phyloP scores from a whole-genome alignment of 768 basidiomycete species.

The Panaeolus papilionaceus region DNA sequence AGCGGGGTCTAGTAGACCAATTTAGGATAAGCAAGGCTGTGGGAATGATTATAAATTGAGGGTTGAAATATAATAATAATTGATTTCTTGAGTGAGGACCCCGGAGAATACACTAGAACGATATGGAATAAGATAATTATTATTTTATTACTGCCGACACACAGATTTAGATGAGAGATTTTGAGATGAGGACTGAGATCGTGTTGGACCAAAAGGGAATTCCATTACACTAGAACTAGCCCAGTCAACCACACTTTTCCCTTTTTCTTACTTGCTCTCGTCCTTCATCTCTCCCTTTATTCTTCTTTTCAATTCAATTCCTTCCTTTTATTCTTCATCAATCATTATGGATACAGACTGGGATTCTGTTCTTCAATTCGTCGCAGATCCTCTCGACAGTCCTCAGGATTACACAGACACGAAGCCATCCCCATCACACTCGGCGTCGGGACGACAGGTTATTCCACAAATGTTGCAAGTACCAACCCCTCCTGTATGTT shows the following conservation, averaged over 20 bases:
- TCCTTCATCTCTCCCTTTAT: conserved; percentile 12
- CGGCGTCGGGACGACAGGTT: not conserved
- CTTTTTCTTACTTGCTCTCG: not conserved
- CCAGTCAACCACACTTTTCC: not conserved
- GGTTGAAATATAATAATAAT: not conserved
- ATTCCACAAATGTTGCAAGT: conserved; percentile 43
- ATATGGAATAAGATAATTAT: not conserved
- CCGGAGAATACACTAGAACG: not conserved
- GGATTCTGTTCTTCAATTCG: conserved; percentile 69
- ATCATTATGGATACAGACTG: conserved; percentile 54
- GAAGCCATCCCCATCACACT: not conserved
- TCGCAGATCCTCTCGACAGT: conserved; percentile 52
- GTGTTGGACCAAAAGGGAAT: not conserved
- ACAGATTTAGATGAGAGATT: not conserved
- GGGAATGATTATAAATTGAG: conserved; percentile 2
- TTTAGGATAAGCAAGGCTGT: not conserved
- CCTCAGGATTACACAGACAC: conserved; percentile 27
- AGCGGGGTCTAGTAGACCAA: not conserved
- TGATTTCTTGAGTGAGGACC: not conserved
- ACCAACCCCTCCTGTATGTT: conserved; percentile 70
- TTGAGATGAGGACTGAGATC: not conserved
- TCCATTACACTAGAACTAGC: not conserved
- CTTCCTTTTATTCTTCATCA: conserved; percentile 25
- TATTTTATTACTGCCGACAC: not conserved
- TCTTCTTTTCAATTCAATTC: conserved; percentile 2